Conservation (phyloP, 257 asterid genomes). For the Forsythia suspensa region DNA sequence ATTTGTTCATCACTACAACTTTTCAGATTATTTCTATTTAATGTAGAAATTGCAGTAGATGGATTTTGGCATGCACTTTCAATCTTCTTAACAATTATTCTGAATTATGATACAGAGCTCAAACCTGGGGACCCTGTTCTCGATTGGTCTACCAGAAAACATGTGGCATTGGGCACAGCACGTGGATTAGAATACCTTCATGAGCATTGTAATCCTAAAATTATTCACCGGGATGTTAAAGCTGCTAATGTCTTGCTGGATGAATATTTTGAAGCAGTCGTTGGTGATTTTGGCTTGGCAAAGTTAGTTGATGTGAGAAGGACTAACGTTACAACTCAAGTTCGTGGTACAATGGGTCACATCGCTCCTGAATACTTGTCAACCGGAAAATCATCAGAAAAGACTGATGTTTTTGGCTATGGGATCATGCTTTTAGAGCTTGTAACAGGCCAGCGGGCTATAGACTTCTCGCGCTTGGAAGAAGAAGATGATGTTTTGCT, state of each 20-base stretch:
- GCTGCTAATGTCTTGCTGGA: constrained; percentile 93
- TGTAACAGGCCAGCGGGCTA: constrained; percentile 95
- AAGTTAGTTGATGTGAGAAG: constrained; percentile 84
- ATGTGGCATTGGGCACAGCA: constrained; percentile 88
- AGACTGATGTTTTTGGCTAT: constrained; percentile 91
- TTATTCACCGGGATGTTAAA: constrained; percentile 93
- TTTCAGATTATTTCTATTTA: background rate
- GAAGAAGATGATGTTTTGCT: constrained; percentile 94
- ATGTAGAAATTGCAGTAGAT: background rate
- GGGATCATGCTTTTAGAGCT: constrained; percentile 94
- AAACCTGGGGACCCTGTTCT: constrained; percentile 81
- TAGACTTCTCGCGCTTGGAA: constrained; percentile 94
- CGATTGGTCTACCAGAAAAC: constrained; percentile 83
- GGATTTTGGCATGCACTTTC: background rate
- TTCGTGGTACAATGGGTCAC: constrained; percentile 99
- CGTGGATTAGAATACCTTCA: constrained; percentile 95
- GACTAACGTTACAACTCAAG: constrained; percentile 94
- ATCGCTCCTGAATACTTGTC: constrained; percentile 97
- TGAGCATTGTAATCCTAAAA: constrained; percentile 93
- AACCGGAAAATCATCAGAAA: constrained; percentile 94
- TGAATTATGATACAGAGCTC: constrained; percentile 53
- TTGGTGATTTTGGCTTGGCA: constrained; percentile 99
- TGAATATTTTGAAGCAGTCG: constrained; percentile 94
- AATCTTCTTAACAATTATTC: constrained; percentile 9
- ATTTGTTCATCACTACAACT: background rate